Evolutionary conservation across 306 rosid genomes (phyloP).

Genomic region (Rosa multiflora): DNA sequence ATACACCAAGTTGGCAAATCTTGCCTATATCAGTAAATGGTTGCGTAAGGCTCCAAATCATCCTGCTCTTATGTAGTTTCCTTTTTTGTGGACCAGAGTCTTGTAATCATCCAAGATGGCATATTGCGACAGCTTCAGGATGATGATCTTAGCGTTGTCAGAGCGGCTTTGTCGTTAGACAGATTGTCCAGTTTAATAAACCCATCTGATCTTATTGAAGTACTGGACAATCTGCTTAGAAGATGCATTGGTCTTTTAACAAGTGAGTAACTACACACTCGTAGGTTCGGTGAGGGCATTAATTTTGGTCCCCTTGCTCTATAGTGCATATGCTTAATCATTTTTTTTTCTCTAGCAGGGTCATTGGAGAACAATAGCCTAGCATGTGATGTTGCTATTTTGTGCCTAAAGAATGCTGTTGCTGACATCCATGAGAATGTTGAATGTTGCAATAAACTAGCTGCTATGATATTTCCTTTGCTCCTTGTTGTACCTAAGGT

Average conservation of each 20-base stretch:
- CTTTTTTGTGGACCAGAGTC: constrained; percentile 51
- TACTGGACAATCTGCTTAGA: constrained; percentile 53
- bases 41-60: not conserved
- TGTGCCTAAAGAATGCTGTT: constrained; percentile 57
- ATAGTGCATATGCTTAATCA: constrained; percentile 1
- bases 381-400: constrained; percentile 55
- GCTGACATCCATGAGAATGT: constrained; percentile 31
- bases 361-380: constrained; percentile 49
- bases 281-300: not conserved
- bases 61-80: constrained; percentile 1
- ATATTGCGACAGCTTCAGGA: constrained; percentile 73
- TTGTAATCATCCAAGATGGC: constrained; percentile 60
- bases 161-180: constrained; percentile 61
- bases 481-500: constrained; percentile 84
- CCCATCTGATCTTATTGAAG: constrained; percentile 58
- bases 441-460: constrained; percentile 40
- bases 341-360: constrained; percentile 40
- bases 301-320: not conserved
- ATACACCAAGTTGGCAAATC: not conserved
- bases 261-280: constrained; percentile 39
- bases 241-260: constrained; percentile 55
- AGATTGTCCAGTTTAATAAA: constrained; percentile 51
- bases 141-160: constrained; percentile 78
- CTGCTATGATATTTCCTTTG: constrained; percentile 69
- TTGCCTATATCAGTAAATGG: not conserved